Evolutionary conservation across 140 eudicot species (phyloP), one percentile per base, ranked within the genome.

Genomic region (Cichorium intybus): DNA sequence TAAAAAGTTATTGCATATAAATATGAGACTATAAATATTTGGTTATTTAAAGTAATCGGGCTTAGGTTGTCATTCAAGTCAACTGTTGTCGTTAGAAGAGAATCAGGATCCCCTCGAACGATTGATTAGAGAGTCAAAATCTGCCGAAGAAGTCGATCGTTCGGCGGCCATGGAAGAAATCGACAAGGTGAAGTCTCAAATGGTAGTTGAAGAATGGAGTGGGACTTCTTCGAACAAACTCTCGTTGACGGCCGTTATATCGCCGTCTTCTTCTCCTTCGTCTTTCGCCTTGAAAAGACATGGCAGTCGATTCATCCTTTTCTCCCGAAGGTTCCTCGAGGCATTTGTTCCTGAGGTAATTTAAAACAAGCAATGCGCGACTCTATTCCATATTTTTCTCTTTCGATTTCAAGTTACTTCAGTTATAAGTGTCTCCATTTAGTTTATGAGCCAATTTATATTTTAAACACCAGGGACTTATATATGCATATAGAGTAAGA

Each of bases 301-400:
- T 54, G 82, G 95, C 34, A 79, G 61, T 64, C 90, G 85, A 15
- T 88, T 93, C 71, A 81, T 65, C 67, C 84, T 75, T 12, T 54
- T 83, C 41, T 76, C 88, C 50, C 48, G 82, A 54, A 72, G 93
- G 37, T 66, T 93, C 69, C 81, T 86, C 49, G 72, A 90, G 72
- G 99, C 99, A 48, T 93, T 93, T 66, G 97, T 93, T 51, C 99
- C 99, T 29, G 99, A 93, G 99, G 99, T 77, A 74, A 70, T 17
- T 9, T 11, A 68, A 24, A n/a, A 11, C 53, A 41, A 29, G 5
- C 45, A 33, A 50, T 16, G 18, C 61, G 28, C 72, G 5, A n/a
- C 0, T 24, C 10, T 33, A 20, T 9, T 51, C 34, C 24, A 48
- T 16, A 41, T 14, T 35, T 43, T 73, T 7, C 14, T 50, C 47